Evolutionary conservation across 1,284 basidiomycete genomes (phyloP).

Genomic region (Chalciporus piperatoides): DNA sequence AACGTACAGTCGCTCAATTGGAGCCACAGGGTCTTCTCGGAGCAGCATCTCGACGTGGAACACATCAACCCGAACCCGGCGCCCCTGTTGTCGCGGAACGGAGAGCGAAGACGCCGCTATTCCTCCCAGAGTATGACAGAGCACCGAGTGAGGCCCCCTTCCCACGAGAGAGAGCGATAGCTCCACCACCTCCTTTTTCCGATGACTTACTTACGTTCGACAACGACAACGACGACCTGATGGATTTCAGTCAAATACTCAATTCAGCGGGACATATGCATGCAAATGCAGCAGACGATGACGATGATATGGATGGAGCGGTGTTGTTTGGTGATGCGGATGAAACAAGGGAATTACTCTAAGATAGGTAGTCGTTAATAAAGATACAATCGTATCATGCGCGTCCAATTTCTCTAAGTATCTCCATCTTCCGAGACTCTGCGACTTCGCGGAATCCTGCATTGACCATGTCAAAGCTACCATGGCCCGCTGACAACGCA

Average conservation of each 20-base stretch:
- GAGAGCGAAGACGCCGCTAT: conserved; percentile 56
- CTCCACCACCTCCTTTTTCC: conserved; percentile 45
- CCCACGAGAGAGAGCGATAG: conserved; percentile 28
- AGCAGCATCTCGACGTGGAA: conserved; percentile 31
- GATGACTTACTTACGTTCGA: conserved; percentile 34
- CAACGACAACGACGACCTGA: conserved; percentile 49
- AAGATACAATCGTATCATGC: conserved; percentile 38
- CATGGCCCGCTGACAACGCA: conserved; percentile 79
- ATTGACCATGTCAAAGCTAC: conserved; percentile 73
- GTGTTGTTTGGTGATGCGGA: conserved; percentile 79
- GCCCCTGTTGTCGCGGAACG: conserved; percentile 11
- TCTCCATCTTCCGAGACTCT: conserved; percentile 57
- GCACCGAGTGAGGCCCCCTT: conserved; percentile 37
- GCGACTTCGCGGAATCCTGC: conserved; percentile 72
- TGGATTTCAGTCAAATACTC: conserved; percentile 71
- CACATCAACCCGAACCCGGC: conserved; percentile 31
- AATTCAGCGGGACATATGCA: conserved; percentile 52
- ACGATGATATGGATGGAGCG: conserved; percentile 69
- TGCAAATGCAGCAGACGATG: conserved; percentile 59
- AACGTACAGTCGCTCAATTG: conserved; percentile 39
- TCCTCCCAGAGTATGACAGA: conserved; percentile 58
- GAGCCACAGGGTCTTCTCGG: conserved; percentile 33
- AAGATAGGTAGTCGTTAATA: conserved; percentile 9
- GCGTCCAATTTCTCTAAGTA: conserved; percentile 71
- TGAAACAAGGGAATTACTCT: conserved; percentile 58